Conservation (phyloP, 352 stramenopile genomes). For the Ochromonadaceae sp. region DNA sequence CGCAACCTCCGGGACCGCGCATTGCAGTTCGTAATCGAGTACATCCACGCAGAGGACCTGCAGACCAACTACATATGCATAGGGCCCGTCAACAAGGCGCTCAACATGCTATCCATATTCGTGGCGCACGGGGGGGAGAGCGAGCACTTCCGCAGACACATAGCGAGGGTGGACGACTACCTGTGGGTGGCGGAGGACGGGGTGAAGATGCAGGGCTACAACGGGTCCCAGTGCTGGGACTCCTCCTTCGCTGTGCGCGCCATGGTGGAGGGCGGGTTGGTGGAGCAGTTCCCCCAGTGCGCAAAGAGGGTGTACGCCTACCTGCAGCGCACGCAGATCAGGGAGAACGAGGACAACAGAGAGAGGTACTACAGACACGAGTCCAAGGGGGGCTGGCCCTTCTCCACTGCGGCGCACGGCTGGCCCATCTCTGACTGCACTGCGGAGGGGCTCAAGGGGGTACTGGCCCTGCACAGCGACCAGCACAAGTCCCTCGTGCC, state of each 20-base stretch:
- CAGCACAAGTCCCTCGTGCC: slow-evolving; percentile 14
- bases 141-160: slow-evolving; percentile 42
- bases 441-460: slow-evolving; percentile 42
- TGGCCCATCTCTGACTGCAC: slow-evolving; percentile 80
- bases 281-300: slow-evolving; percentile 44
- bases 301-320: slow-evolving; percentile 41
- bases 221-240: slow-evolving; percentile 73
- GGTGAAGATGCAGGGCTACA: slow-evolving; percentile 82
- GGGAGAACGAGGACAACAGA: slow-evolving; percentile 42
- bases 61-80: slow-evolving; percentile 78
- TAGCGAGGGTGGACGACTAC: slow-evolving; percentile 63
- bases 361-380: slow-evolving; percentile 59
- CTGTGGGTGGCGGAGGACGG: slow-evolving; percentile 77
- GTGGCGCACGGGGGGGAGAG: slow-evolving; percentile 22
- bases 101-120: slow-evolving; percentile 52
- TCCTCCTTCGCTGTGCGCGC: slow-evolving; percentile 50
- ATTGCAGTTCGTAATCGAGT: slow-evolving; percentile 46
- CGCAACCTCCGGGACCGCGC: slow-evolving; percentile 24
- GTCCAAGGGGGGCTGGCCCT: slow-evolving; percentile 67
- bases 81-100: slow-evolving; percentile 71
- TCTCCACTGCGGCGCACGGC: slow-evolving; percentile 63
- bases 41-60: slow-evolving; percentile 62
- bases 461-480: slow-evolving; percentile 32
- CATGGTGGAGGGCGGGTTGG: slow-evolving; percentile 27
- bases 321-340: slow-evolving; percentile 61